Evolutionary conservation across 2,329 filamentous ascomycete genomes (phyloP), one percentile per base, ranked within the genome.

Genomic region (Diaporthe citri): DNA sequence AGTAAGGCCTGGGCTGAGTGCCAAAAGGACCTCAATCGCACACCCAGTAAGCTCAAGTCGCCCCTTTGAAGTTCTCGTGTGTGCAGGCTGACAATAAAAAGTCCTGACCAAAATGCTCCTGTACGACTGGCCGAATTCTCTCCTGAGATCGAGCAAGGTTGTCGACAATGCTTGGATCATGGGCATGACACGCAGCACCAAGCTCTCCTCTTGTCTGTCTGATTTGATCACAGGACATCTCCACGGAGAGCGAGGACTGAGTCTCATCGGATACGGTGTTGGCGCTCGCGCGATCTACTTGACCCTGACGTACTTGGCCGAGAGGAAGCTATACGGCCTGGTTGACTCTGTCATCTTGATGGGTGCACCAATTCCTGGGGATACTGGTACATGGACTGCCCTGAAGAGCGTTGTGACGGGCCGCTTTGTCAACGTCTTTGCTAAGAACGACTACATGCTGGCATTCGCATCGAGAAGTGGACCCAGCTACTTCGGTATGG

Each of bases 371-470:
- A 92, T 93, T 8, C 95, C 96, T 0, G 91, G 93, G 1, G 90
- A 93, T 31, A 89, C 88, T 2, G 87, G 89, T 10, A 91, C 94
- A 71, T 98, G 96, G 96, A 88, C 93, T 39, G 88, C 91, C 8
- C 89, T 98, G 80, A 92, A 94, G 77, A 93, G 91, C 75, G 94
- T 96, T 3, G 95, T 97, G 5, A 89, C 91, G 55, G 95, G 96
- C 0, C 91, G 95, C 31, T 87, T 98, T n/a, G 89, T 98, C 80
- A 98, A 98, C 79, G 95, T 97, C 4, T 98, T 93, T 82, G 97
- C 94, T 0, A 92, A 93, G 70, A 94, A 95, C 62, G 96, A 98
- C 82, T 95, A 95, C 78, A 92, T 98, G 34, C 91, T 98, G 3
- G 95, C 92, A 0, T 97, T 98, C 82, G 87, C 98, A 52, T 97